phyloP scores from a whole-genome alignment of 2,329 filamentous ascomycete species.

The Colletotrichum noveboracense region DNA sequence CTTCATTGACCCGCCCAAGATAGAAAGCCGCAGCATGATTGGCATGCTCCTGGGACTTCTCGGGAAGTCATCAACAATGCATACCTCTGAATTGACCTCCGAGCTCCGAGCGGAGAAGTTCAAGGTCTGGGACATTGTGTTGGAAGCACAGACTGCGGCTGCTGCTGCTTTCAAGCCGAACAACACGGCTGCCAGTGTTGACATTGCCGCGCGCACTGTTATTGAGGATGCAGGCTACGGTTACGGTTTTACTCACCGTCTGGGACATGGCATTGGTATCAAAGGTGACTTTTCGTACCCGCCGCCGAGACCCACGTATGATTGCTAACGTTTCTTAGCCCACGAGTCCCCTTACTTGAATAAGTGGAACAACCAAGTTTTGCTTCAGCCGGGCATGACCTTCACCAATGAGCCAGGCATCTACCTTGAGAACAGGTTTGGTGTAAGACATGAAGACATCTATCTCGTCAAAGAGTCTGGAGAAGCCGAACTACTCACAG shows the following conservation, averaged over 20 bases:
- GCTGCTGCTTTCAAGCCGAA: conserved; percentile 54
- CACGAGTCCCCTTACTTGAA: conserved; percentile 70
- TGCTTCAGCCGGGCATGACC: conserved; percentile 61
- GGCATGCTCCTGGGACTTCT: not conserved
- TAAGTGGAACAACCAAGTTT: conserved; percentile 58
- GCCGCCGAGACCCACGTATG: not conserved
- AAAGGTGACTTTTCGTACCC: conserved; percentile 38
- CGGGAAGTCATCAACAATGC: not conserved
- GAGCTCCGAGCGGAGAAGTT: conserved; percentile 53
- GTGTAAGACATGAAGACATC: conserved; percentile 67
- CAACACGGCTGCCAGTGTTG: conserved; percentile 62
- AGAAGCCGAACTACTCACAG: conserved; percentile 60
- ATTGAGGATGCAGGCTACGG: conserved; percentile 65
- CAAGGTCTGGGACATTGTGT: conserved; percentile 63
- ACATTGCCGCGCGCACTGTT: conserved; percentile 62
- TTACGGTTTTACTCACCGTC: conserved; percentile 63
- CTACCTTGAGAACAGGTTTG: conserved; percentile 64
- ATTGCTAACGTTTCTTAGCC: conserved; percentile 33
- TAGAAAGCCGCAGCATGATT: not conserved
- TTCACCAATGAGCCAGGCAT: conserved; percentile 70
- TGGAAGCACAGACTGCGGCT: conserved; percentile 65
- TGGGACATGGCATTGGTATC: conserved; percentile 70
- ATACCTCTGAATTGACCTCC: not conserved
- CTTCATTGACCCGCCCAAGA: conserved; percentile 46
- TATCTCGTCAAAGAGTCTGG: conserved; percentile 60